Percentiles rank a stretch among this genome's conserved stretches.
These are phyloP conservation scores for Rhodotorula graminis DNA, from an alignment of 768 basidiomycete genomes.

Conservation along the genomic window DNA sequence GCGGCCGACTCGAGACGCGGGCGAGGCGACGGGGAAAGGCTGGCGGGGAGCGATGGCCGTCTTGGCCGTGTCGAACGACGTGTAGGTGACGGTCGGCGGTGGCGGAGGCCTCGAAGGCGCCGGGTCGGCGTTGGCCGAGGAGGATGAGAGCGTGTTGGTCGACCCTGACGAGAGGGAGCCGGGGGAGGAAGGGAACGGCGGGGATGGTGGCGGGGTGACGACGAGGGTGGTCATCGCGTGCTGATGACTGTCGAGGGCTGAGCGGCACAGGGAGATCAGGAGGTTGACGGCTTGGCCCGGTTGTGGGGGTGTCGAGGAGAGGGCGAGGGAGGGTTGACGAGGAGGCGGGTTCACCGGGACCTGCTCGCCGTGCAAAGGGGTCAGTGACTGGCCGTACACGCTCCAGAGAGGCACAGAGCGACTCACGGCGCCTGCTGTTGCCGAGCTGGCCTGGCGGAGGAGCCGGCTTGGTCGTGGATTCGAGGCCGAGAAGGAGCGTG, in stretches of 20 bases:
- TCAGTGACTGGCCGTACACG: no score
- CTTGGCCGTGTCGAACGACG: not conserved
- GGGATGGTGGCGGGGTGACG: slow-evolving; percentile 6
- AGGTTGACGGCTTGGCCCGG: not conserved
- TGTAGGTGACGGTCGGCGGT: slow-evolving; percentile 12
- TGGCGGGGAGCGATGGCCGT: not conserved
- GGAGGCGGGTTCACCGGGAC: no score
- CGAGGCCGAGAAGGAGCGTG: no score
- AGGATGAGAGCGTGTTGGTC: not conserved
- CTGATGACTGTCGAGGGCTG: not conserved
- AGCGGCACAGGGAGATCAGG: not conserved
- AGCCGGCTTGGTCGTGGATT: no score
- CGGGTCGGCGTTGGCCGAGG: not conserved
- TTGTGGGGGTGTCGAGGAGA: not conserved
- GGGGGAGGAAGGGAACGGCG: slow-evolving; percentile 13
- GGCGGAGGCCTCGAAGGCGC: slow-evolving; percentile 4
- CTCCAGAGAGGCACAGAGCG: no score
- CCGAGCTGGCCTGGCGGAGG: no score
- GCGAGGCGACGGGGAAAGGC: not conserved
- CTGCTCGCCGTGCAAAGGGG: no score
- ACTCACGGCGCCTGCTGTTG: no score
- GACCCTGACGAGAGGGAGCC: slow-evolving; percentile 25
- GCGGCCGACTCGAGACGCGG: not conserved
- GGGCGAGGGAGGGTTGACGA: no score
- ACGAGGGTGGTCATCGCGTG: not conserved